Evolutionary conservation across 257 asterid species (phyloP), one percentile per base, ranked within the genome.

Genomic region (Dorcoceras hygrometricum): DNA sequence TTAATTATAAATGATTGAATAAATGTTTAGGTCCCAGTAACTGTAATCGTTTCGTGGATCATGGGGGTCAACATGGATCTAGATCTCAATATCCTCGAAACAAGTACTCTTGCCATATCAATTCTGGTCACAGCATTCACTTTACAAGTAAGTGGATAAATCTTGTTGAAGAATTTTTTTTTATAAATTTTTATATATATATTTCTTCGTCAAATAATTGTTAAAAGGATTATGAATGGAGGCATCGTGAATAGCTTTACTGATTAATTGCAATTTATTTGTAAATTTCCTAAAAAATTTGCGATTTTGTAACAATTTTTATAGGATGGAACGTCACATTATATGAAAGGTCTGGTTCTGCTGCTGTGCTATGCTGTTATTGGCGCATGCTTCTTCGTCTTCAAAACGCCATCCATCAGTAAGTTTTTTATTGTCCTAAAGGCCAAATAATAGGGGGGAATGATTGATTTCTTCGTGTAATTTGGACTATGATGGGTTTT

Each of bases 291-390:
- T 39, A 39, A 11, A 36, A 39, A 3, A 12, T 11, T 39, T 39
- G 43, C 5, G 0, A 39, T 39, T 39, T 39, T 39, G 18, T 12
- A 12, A 39, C 3, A 2, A 46, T 5, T 43, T 22, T 80, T 70
- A 24, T 84, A 89, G 96, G 97, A 90, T 31, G 98, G 98, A 64
- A 87, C 91, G 4, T 93, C 97, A 27, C 97, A 93, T 71, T 93
- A 93, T 80, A 70, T 93, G 54, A 93, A 90, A 80, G 98, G 98
- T 29, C 46, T 93, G 56, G 89, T 90, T 54, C 96, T 93, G 61
- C 67, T 90, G 8, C 68, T 90, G 9, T 87, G 95, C 74, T 93
- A 93, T 77, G 16, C 85, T 22, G 91, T 83, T 7, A 81, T 93
- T n/a, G 96, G 89, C 68, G 78, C 89, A 2, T 80, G 86, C 75